Evolutionary conservation across 192 early-diverging fungal genomes (phyloP).

Genomic region (Coemansia sp.): DNA sequence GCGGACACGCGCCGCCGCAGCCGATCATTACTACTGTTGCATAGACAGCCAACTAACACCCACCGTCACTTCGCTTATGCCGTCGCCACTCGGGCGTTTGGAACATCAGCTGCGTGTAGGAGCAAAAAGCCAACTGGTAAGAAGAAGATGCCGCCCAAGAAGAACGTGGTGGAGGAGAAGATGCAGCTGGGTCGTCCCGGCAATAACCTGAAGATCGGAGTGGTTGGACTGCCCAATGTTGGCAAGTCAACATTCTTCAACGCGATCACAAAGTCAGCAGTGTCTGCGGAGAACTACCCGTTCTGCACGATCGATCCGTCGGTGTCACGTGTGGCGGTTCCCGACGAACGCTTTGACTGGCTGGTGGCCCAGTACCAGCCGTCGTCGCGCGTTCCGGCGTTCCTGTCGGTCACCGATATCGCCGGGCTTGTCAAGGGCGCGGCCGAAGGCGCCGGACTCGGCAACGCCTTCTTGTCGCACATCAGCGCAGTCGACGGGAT

Average conservation of each 20-base stretch:
- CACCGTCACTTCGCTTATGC: neutral
- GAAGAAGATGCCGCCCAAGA: constrained; percentile 79
- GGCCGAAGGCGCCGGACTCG: constrained; percentile 71
- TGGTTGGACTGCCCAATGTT: constrained; percentile 98
- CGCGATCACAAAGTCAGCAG: constrained; percentile 70
- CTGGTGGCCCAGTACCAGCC: constrained; percentile 70
- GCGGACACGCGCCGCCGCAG: too few relatives aligned
- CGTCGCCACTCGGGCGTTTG: neutral
- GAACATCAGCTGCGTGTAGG: neutral
- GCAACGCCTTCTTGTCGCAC: constrained; percentile 95
- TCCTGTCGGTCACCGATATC: constrained; percentile 94
- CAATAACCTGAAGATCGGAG: constrained; percentile 91
- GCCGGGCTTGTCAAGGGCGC: constrained; percentile 97
- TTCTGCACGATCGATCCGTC: constrained; percentile 97
- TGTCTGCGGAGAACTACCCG: constrained; percentile 91
- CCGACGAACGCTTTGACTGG: constrained; percentile 88
- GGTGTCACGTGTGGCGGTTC: constrained; percentile 88
- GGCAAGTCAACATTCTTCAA: constrained; percentile 90
- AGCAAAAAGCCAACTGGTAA: neutral
- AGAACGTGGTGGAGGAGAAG: constrained; percentile 72
- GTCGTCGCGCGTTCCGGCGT: constrained; percentile 67
- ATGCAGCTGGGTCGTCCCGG: constrained; percentile 75
- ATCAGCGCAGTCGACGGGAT: constrained; percentile 84
- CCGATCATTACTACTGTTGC: too few relatives aligned
- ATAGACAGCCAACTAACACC: neutral